phyloP scores from a whole-genome alignment of 768 basidiomycete species.

The Rhizopogon vinicolor region DNA sequence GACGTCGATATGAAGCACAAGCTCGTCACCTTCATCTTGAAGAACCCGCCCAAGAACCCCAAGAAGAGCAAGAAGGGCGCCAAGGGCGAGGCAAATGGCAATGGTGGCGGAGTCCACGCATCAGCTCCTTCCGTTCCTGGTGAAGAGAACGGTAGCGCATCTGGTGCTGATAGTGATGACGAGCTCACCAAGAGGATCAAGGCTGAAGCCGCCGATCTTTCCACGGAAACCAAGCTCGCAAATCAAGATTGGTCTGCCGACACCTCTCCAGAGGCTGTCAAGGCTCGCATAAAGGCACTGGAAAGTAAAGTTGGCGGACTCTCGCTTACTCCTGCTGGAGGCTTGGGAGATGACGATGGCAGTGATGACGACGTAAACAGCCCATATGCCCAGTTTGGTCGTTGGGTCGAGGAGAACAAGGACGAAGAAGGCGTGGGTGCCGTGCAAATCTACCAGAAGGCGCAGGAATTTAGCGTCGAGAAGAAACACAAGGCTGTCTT shows the following conservation, averaged over 20 bases:
- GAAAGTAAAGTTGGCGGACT: conserved; percentile 53
- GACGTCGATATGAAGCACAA: conserved; percentile 96
- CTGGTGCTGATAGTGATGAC: conserved; percentile 76
- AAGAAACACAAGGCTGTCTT: conserved; percentile 91
- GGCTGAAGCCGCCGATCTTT: conserved; percentile 79
- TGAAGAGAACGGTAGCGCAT: conserved; percentile 36
- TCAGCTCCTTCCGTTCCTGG: conserved; percentile 32
- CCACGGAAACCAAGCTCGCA: conserved; percentile 51
- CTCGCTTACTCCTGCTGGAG: conserved; percentile 29
- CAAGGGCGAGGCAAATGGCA: conserved; percentile 48
- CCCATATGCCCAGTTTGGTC: conserved; percentile 79
- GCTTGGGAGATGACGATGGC: conserved; percentile 73
- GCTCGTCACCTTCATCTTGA: conserved; percentile 92
- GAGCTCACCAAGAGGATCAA: conserved; percentile 89
- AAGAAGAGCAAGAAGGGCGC: conserved; percentile 60
- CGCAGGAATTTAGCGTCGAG: conserved; percentile 86
- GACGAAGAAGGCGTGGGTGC: conserved; percentile 31
- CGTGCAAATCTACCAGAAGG: conserved; percentile 80
- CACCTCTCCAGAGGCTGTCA: conserved; percentile 85
- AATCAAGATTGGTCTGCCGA: conserved; percentile 91
- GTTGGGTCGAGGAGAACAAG: conserved; percentile 78
- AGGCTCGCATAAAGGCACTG: conserved; percentile 71
- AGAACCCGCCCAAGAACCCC: conserved; percentile 91
- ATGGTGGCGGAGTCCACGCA: conserved; percentile 40
- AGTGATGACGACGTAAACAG: conserved; percentile 85